Evolutionary conservation across 2,329 filamentous ascomycete species (phyloP).

Genomic region (Amylocarpus encephaloides): DNA sequence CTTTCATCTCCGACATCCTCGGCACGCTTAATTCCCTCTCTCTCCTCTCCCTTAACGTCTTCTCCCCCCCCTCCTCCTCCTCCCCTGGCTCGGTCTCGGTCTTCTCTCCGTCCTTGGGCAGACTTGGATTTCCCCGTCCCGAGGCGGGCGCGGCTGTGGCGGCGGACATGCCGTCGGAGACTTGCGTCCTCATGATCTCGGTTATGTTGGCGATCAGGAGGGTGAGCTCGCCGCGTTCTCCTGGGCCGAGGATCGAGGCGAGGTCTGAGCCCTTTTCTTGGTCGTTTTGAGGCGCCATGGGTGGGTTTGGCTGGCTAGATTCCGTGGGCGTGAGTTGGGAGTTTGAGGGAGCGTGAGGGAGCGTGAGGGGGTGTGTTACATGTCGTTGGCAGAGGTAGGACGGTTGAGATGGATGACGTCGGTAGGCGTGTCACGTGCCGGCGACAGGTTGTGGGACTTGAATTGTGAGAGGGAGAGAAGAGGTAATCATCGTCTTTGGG

Average conservation of each 20-base stretch:
- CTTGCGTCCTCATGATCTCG: conserved; percentile 48
- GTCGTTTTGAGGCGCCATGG: conserved; percentile 17
- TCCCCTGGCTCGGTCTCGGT: conserved; percentile 28
- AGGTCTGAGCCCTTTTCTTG: conserved; percentile 25
- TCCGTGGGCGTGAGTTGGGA: no score
- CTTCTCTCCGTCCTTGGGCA: conserved; percentile 23
- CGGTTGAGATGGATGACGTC: no score
- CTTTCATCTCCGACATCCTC: conserved; percentile 59
- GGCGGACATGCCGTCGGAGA: conserved; percentile 46
- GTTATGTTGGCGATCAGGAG: conserved; percentile 46
- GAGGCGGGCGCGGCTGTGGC: conserved; percentile 33
- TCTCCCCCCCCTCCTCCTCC: conserved; percentile 29
- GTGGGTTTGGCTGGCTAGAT: neutral
- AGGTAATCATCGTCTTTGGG: no score
- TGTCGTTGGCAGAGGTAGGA: no score
- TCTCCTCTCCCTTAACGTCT: conserved; percentile 31
- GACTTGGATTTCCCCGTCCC: conserved; percentile 34
- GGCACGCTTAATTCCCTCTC: conserved; percentile 44
- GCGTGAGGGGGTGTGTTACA: no score
- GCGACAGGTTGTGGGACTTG: no score
- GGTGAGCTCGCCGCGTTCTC: conserved; percentile 40
- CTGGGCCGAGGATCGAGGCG: conserved; percentile 25
- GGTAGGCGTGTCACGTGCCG: no score
- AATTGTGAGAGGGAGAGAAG: no score
- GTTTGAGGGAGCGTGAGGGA: no score